Conservation (phyloP, 1,139 yeast species). For the Yamadazyma membranifaciens region DNA sequence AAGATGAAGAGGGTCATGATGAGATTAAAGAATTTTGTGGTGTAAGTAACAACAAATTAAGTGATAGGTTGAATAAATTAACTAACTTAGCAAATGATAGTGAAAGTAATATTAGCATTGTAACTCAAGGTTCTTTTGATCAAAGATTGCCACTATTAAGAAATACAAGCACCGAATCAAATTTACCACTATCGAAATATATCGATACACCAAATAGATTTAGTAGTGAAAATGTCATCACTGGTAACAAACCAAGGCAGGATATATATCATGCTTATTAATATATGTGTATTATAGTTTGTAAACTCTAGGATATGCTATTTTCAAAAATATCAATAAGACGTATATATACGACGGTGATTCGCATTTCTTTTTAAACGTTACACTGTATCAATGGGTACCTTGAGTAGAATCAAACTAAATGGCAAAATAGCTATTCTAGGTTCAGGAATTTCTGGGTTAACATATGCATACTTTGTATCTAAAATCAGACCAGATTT, state of each 20-base stretch:
- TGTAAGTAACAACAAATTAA: background rate
- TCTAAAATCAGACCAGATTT: constrained; percentile 70
- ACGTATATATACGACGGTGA: no score
- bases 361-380: no score
- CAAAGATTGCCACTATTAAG: constrained; percentile 34
- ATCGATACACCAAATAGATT: constrained; percentile 10
- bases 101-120: constrained; percentile 17
- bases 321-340: no score
- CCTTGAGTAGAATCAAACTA: constrained; percentile 3
- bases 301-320: background rate
- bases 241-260: constrained; percentile 15
- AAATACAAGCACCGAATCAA: constrained; percentile 25
- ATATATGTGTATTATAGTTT: background rate
- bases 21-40: constrained; percentile 9
- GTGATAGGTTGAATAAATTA: background rate
- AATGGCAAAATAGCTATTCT: constrained; percentile 59
- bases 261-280: constrained; percentile 21
- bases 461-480: constrained; percentile 74
- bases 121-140: constrained; percentile 25
- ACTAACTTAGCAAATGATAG: constrained; percentile 14
- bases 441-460: constrained; percentile 90
- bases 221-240: constrained; percentile 19
- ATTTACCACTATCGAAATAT: constrained; percentile 13
- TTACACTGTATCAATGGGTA: constrained; percentile 2
- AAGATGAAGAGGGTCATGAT: constrained; percentile 5